These are phyloP conservation scores for Termitomyces sp. DNA, from an alignment of 768 basidiomycete genomes.

Conservation along the genomic window DNA sequence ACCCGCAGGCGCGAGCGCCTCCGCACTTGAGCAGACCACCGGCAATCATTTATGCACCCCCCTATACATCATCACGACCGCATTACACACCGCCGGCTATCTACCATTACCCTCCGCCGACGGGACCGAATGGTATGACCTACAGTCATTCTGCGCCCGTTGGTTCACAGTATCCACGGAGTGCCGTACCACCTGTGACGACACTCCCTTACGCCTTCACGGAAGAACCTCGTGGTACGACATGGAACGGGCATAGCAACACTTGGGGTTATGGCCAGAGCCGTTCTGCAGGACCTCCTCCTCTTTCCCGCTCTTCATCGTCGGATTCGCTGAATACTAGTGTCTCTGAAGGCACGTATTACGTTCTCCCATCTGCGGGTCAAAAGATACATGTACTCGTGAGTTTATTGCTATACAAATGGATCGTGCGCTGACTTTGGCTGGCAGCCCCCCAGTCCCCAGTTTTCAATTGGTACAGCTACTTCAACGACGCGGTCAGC, in stretches of 20 bases:
- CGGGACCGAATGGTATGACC: constrained; percentile 56
- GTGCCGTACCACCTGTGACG: constrained; percentile 28
- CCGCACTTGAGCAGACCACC: constrained; percentile 37
- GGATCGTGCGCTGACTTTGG: background rate
- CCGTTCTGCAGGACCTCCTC: constrained; percentile 17
- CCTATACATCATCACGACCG: constrained; percentile 32
- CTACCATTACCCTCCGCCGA: constrained; percentile 46
- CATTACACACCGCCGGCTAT: constrained; percentile 58
- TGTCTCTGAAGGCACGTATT: constrained; percentile 68
- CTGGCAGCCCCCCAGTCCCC: constrained; percentile 34
- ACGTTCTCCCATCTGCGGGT: constrained; percentile 63
- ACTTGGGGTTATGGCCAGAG: constrained; percentile 19
- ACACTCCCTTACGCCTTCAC: constrained; percentile 25
- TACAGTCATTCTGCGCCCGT: constrained; percentile 65
- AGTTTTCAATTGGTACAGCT: constrained; percentile 49
- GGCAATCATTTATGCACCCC: constrained; percentile 54
- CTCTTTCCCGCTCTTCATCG: constrained; percentile 22
- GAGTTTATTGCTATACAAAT: constrained; percentile 25
- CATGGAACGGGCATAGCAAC: constrained; percentile 16
- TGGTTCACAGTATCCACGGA: constrained; percentile 27
- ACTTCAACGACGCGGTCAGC: constrained; percentile 55
- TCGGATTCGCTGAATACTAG: constrained; percentile 40
- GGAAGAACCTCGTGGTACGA: constrained; percentile 19
- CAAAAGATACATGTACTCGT: constrained; percentile 74
- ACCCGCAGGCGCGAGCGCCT: constrained; percentile 18